Evolutionary conservation across 441 rosid species (phyloP).

Genomic region (Kokia cookei): DNA sequence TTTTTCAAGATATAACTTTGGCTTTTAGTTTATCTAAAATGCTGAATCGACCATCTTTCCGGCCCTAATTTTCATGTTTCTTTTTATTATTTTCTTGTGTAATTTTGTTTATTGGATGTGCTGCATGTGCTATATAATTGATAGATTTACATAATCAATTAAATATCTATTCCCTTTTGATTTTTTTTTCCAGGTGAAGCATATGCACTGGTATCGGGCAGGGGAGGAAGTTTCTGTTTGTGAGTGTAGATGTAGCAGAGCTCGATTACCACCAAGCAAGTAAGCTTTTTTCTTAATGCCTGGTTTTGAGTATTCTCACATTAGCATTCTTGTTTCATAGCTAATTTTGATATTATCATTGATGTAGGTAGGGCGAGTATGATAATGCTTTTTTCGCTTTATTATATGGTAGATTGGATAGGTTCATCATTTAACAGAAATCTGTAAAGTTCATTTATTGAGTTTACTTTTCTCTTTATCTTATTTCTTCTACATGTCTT

Average conservation of each 20-base stretch:
- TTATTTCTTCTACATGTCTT: background rate
- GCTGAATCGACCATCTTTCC: background rate
- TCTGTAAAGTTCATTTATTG: background rate
- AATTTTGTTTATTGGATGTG: background rate
- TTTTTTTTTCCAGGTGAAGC: constrained; percentile 64
- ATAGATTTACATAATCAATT: background rate
- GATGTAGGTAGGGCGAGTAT: background rate
- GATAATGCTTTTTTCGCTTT: background rate
- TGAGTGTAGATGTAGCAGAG: constrained; percentile 90
- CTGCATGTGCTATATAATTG: background rate
- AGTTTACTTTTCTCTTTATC: background rate
- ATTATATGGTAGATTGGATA: background rate
- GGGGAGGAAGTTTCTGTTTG: constrained; percentile 70
- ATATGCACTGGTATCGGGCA: constrained; percentile 81
- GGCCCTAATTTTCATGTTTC: background rate
- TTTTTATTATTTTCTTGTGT: background rate
- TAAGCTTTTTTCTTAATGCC: constrained; percentile 27
- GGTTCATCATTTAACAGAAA: background rate
- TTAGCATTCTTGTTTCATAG: background rate
- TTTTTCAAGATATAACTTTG: background rate
- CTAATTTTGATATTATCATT: background rate
- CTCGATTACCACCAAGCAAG: constrained; percentile 93
- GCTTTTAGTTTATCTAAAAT: background rate
- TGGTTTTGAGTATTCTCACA: background rate
- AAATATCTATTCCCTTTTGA: constrained; percentile 9